Percentiles rank a stretch among this genome's conserved stretches.
Conservation (phyloP, 2,329 filamentous ascomycete genomes). For the Didymella segeticola region DNA sequence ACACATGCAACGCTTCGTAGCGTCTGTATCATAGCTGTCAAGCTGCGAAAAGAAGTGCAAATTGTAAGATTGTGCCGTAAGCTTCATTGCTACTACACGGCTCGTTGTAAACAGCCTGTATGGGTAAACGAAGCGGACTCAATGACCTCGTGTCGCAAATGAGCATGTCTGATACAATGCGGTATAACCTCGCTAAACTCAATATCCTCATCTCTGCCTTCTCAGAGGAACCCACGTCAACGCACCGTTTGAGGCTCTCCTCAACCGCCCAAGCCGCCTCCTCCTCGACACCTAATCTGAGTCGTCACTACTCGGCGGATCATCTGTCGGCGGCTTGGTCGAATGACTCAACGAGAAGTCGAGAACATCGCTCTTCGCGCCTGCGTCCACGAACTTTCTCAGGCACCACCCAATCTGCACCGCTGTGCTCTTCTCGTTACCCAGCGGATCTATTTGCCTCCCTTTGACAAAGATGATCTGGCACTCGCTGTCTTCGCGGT, state of each 20-base stretch:
- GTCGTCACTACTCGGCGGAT: constrained; percentile 41
- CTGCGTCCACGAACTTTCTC: constrained; percentile 54
- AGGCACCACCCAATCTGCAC: constrained; percentile 56
- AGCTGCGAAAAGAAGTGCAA: no score
- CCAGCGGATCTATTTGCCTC: constrained; percentile 51
- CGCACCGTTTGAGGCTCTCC: not conserved
- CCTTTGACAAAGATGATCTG: constrained; percentile 57
- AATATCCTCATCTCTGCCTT: not conserved
- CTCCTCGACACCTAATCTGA: constrained; percentile 31
- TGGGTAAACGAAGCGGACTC: no score
- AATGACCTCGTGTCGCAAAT: no score
- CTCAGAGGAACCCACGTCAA: not conserved
- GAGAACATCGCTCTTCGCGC: constrained; percentile 53
- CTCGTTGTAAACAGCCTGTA: no score
- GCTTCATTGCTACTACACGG: no score
- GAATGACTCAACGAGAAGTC: constrained; percentile 52
- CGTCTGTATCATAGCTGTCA: no score
- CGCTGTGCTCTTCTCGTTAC: constrained; percentile 49
- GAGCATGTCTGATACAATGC: no score
- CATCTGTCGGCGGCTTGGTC: constrained; percentile 48
- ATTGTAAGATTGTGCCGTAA: no score
- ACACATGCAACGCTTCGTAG: no score
- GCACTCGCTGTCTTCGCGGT: constrained; percentile 55
- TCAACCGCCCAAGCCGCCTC: not conserved
- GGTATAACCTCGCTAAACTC: not conserved